Conservation (phyloP, 331 rosid species). For the Telfairia occidentalis region DNA sequence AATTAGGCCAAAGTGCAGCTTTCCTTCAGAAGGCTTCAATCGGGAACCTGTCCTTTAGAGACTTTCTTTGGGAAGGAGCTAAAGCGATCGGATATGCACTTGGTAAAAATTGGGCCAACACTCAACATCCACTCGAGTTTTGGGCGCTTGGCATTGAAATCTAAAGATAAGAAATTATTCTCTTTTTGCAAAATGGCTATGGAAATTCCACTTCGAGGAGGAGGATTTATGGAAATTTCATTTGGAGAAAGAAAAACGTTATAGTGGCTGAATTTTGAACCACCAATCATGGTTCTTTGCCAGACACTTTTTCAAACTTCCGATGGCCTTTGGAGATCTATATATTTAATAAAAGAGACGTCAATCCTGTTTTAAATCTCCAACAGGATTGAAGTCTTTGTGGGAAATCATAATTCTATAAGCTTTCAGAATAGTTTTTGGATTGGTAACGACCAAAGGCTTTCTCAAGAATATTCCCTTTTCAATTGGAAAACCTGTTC, state of each 20-base stretch:
- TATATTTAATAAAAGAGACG: too few relatives aligned
- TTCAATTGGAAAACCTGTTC: background rate
- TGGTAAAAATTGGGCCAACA: background rate
- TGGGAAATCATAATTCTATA: background rate
- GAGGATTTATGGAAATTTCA: background rate
- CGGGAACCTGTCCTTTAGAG: background rate
- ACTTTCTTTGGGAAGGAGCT: background rate
- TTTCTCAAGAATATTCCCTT: background rate
- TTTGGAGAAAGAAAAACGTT: background rate
- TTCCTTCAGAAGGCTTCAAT: background rate
- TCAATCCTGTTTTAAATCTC: too few relatives aligned
- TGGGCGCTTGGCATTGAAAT: background rate
- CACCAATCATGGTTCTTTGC: background rate
- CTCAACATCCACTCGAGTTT: background rate
- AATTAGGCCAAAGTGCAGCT: background rate
- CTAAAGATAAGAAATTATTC: background rate
- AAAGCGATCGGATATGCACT: background rate
- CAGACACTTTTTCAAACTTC: background rate
- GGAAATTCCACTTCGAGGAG: background rate
- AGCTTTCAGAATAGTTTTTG: background rate
- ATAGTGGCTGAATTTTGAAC: background rate
- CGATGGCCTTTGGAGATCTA: too few relatives aligned
- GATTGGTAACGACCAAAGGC: background rate
- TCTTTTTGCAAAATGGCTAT: background rate
- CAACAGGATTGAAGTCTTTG: background rate